A percentile compares a stretch with the other conserved stretches of the same genome.
Evolutionary conservation across 2,329 filamentous ascomycete species (phyloP).

Genomic region (Coniella lustricola): DNA sequence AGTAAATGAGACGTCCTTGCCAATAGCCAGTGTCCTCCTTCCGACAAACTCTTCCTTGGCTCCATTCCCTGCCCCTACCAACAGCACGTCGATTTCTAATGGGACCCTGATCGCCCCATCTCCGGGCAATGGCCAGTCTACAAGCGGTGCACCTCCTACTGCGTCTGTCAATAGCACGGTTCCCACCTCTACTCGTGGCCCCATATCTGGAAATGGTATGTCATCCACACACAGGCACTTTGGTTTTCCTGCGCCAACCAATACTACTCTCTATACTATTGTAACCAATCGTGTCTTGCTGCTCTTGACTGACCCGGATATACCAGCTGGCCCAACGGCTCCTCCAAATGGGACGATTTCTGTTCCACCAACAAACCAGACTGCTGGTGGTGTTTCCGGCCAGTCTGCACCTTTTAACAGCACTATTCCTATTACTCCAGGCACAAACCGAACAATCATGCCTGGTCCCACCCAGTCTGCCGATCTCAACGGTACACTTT

Average conservation of each 20-base stretch:
- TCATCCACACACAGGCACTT: slow-evolving; percentile 2
- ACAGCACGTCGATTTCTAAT: slow-evolving; percentile 6
- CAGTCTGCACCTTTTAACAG: slow-evolving; percentile 2
- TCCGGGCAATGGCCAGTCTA: not conserved
- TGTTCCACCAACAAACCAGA: slow-evolving; percentile 7
- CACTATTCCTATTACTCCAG: slow-evolving; percentile 8
- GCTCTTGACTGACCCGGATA: slow-evolving; percentile 1
- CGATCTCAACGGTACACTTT: no score
- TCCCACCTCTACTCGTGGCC: slow-evolving; percentile 3
- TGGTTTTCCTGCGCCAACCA: slow-evolving; percentile 4
- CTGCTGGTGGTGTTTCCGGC: not conserved
- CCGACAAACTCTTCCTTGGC: slow-evolving; percentile 2
- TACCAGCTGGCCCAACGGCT: slow-evolving; percentile 5
- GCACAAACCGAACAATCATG: not conserved
- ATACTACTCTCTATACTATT: slow-evolving; percentile 8
- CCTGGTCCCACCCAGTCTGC: not conserved
- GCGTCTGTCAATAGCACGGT: slow-evolving; percentile 4
- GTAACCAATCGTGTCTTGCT: slow-evolving; percentile 1
- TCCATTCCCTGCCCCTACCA: slow-evolving; percentile 3
- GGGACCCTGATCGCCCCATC: slow-evolving; percentile 1
- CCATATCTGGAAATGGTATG: slow-evolving; percentile 8
- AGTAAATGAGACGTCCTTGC: slow-evolving; percentile 1
- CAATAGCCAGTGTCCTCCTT: slow-evolving; percentile 1
- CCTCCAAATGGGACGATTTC: slow-evolving; percentile 9
- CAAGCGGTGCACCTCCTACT: slow-evolving; percentile 6